A percentile compares a stretch with the other conserved stretches of the same genome.
Evolutionary conservation across 352 stramenopile species (phyloP).

Genomic region (Phytophthora hybrid): DNA sequence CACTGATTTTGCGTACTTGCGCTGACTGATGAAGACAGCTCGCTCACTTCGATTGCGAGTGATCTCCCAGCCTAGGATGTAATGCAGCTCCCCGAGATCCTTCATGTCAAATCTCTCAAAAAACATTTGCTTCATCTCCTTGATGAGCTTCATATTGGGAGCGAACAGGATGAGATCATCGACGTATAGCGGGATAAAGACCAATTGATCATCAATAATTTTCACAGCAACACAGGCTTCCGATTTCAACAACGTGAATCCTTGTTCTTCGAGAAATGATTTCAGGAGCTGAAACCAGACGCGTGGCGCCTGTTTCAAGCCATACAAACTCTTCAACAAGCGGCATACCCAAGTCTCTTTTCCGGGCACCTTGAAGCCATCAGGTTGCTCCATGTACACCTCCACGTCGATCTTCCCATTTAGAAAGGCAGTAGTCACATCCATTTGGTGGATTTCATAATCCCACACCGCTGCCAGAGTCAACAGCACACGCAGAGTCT

Average conservation of each 20-base stretch:
- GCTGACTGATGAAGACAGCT: not conserved
- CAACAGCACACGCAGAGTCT: constrained; percentile 12
- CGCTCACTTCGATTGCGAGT: not conserved
- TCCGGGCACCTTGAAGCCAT: not conserved
- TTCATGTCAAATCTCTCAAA: not conserved
- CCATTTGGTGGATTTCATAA: constrained; percentile 16
- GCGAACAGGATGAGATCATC: not conserved
- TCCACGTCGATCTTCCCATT: not conserved
- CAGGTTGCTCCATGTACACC: not conserved
- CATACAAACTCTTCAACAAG: not conserved
- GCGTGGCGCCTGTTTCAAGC: not conserved
- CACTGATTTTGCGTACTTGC: not conserved
- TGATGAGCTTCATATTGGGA: not conserved
- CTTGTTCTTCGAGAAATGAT: too few species aligned
- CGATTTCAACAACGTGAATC: not conserved
- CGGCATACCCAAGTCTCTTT: not conserved
- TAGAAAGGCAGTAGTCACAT: constrained; percentile 8
- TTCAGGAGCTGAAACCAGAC: too few species aligned
- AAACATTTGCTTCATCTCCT: not conserved
- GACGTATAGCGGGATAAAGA: not conserved
- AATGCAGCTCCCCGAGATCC: not conserved
- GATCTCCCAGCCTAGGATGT: not conserved
- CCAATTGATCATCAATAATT: not conserved
- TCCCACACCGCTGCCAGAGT: constrained; percentile 17
- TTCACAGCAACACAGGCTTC: not conserved